Evolutionary conservation across 306 rosid species (phyloP).

Genomic region (Quercus gilva): DNA sequence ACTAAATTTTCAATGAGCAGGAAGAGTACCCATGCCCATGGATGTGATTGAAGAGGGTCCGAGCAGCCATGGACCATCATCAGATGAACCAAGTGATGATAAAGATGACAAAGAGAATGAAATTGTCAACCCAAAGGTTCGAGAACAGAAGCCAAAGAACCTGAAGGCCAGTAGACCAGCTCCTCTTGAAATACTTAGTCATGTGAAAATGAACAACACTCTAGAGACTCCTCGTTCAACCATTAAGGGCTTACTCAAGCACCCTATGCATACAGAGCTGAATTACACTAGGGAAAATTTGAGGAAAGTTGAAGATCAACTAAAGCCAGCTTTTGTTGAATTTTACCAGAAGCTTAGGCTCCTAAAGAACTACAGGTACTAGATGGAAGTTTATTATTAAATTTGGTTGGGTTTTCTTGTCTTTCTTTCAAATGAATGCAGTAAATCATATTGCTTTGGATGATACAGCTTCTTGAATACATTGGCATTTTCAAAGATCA

Average conservation of each 20-base stretch:
- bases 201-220: constrained; percentile 46
- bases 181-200: constrained; percentile 47
- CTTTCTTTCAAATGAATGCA: neutral
- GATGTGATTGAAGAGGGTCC: constrained; percentile 48
- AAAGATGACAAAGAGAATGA: neutral
- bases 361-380: constrained; percentile 57
- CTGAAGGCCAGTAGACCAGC: constrained; percentile 29
- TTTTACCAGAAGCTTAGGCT: constrained; percentile 70
- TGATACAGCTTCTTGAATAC: constrained; percentile 56
- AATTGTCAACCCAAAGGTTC: constrained; percentile 7
- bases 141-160: constrained; percentile 8
- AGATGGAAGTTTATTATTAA: neutral
- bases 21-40: constrained; percentile 35
- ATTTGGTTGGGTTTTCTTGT: neutral
- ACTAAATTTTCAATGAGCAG: constrained; percentile 18
- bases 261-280: constrained; percentile 39
- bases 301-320: constrained; percentile 49
- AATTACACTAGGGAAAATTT: constrained; percentile 48
- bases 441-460: too few species aligned
- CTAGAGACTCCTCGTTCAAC: constrained; percentile 63
- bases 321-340: constrained; percentile 47
- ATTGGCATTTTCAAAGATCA: constrained; percentile 76
- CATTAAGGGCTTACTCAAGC: constrained; percentile 46
- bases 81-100: constrained; percentile 19
- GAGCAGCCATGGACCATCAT: constrained; percentile 20